Conservation (phyloP, 2,329 filamentous ascomycete genomes). For the Trichoderma breve region DNA sequence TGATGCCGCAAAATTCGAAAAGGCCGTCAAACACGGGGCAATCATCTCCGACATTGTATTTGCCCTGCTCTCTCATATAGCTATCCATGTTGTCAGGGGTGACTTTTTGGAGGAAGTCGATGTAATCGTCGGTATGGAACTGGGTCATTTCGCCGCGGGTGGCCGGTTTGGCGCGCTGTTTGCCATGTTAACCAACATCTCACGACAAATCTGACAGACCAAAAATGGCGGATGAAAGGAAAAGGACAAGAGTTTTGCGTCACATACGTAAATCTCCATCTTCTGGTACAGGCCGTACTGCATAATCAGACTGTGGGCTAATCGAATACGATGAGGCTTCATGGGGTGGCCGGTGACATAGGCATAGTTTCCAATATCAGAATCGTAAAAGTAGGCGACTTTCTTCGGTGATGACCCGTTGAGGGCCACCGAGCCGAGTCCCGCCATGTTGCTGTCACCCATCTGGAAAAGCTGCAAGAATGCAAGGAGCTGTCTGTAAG, state of each 20-base stretch:
- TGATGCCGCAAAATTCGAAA: slow-evolving; percentile 95
- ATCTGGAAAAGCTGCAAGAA: slow-evolving; percentile 28
- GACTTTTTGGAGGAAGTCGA: slow-evolving; percentile 91
- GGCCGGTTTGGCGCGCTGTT: slow-evolving; percentile 77
- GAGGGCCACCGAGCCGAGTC: slow-evolving; percentile 48
- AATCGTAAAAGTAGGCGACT: slow-evolving; percentile 98
- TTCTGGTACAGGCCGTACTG: slow-evolving; percentile 94
- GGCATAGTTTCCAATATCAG: slow-evolving; percentile 96
- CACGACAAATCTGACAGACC: neutral
- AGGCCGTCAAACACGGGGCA: slow-evolving; percentile 97
- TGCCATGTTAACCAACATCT: neutral
- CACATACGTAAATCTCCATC: slow-evolving; percentile 85
- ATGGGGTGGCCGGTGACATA: slow-evolving; percentile 97
- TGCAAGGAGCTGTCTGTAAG: slow-evolving; percentile 14
- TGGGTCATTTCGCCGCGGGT: slow-evolving; percentile 86
- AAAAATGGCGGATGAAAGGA: neutral
- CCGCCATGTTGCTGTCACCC: slow-evolving; percentile 38
- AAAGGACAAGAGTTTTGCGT: neutral
- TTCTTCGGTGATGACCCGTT: slow-evolving; percentile 62
- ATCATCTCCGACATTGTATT: slow-evolving; percentile 94
- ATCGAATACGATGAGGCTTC: slow-evolving; percentile 94
- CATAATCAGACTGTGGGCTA: slow-evolving; percentile 94
- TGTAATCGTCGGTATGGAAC: slow-evolving; percentile 93
- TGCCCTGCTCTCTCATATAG: slow-evolving; percentile 84
- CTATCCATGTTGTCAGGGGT: slow-evolving; percentile 98